Base-by-base conservation (phyloP, 164 flowering plant genomes). In the Cinnamomum micranthum region DNA sequence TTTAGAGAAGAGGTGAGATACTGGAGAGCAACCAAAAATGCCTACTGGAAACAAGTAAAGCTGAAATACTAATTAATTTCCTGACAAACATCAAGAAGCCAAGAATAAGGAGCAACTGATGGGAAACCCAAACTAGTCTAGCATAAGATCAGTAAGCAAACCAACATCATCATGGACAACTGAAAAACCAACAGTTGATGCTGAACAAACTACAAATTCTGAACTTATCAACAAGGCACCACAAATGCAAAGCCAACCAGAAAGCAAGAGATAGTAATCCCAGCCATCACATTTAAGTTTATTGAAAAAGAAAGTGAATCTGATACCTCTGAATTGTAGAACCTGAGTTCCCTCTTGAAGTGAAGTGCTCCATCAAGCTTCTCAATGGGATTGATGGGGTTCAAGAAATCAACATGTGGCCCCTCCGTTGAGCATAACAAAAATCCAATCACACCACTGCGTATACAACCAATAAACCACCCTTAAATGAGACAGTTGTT, bases 391-490 rank as follows among this genome's bases (percentile, higher is more conserved):
- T 96, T 96, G n/a, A 90, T 66, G 7, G 98, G 99, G 71, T 90
- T 82, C 79, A 79, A 62, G 72, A 96, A 92, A 85, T 96, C 92
- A 50, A 94, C 97, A 41, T 85, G 81, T 3, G 92, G 92, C 23
- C 99, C 99, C 76, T 86, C 95, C 12, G 87, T 95, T 35, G 98
- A 89, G 87, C 99, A 94, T 76, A 96, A 0, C 72, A 96, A 68
- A 84, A 96, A 96, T 50, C 99, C 99, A 76, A 96, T 96, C 68
- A 84, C 90, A 70, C 99, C 99, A 78, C 99, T 96, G 89, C 73
- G 65, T 23, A 75, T 58, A 0, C 51, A 78, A 28, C 6, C 3
- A 50, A 55, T 55, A 4, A 74, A 59, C 6, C 41, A 23, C 50
- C 15, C 15, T 59, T 52, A 70, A 51, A 33, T 14, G 35, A 66